Percentiles rank a stretch among this genome's conserved stretches.
Conservation (phyloP, 805 yeast species). For the Ogataea populi-albae region DNA sequence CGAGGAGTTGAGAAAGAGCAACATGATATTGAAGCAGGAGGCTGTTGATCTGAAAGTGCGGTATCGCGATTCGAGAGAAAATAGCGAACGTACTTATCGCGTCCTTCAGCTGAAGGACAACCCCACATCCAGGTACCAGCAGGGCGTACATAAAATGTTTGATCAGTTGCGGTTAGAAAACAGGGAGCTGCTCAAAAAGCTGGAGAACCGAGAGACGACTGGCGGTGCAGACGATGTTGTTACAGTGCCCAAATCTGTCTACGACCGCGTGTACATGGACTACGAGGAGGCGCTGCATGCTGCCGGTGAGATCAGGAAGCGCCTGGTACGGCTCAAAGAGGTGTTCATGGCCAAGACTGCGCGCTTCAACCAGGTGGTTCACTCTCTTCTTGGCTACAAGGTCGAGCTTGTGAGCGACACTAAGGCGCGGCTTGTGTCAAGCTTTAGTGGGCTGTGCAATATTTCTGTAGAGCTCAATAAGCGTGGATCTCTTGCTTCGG, state of each 20-base stretch:
- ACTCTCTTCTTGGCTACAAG: constrained; percentile 67
- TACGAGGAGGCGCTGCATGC: constrained; percentile 51
- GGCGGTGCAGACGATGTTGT: constrained; percentile 4
- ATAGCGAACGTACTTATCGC: constrained; percentile 33
- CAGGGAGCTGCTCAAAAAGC: constrained; percentile 40
- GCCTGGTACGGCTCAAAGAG: constrained; percentile 50
- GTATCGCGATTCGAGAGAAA: neutral
- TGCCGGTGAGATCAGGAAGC: constrained; percentile 51
- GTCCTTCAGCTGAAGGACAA: constrained; percentile 63
- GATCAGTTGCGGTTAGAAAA: constrained; percentile 58
- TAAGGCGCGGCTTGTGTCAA: constrained; percentile 46
- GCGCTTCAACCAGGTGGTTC: constrained; percentile 66
- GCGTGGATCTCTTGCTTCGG: constrained; percentile 3
- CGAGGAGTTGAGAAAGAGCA: neutral
- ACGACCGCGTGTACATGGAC: constrained; percentile 56
- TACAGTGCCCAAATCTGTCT: constrained; percentile 56
- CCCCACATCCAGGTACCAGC: constrained; percentile 62
- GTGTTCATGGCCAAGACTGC: constrained; percentile 63
- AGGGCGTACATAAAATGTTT: constrained; percentile 51
- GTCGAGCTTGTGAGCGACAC: constrained; percentile 62
- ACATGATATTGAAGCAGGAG: neutral
- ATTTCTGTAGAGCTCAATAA: constrained; percentile 22
- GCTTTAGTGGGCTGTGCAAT: constrained; percentile 21
- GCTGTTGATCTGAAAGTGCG: neutral
- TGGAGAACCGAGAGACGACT: neutral